Evolutionary conservation across 73 alveolate genomes (phyloP).

Genomic region (Effrenium voratum): DNA sequence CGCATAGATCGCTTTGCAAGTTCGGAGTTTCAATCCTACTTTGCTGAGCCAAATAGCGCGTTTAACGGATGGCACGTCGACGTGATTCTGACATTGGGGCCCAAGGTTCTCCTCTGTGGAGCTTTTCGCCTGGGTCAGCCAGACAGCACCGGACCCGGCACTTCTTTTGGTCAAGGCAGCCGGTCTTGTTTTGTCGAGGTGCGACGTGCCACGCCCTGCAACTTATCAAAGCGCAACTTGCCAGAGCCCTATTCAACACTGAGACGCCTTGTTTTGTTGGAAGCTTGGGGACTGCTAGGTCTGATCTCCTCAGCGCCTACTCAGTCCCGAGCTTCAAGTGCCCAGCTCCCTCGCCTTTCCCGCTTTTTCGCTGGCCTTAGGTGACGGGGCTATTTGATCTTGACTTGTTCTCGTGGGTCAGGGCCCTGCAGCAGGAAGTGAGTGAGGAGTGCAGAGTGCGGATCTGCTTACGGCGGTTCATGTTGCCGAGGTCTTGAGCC

Average conservation of each 20-base stretch:
- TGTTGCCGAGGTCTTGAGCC: slow-evolving; percentile 30
- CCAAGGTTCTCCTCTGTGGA: slow-evolving; percentile 52
- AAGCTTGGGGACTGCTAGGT: not conserved
- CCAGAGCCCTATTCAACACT: not conserved
- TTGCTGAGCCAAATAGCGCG: too few relatives aligned
- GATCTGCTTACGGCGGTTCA: not conserved
- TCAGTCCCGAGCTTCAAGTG: not conserved
- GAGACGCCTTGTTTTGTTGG: not conserved
- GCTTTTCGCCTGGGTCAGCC: slow-evolving; percentile 54
- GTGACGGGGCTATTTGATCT: slow-evolving; percentile 45
- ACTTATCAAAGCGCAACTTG: not conserved
- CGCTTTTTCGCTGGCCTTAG: not conserved
- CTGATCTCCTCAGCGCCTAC: slow-evolving; percentile 5
- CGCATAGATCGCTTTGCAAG: too few relatives aligned
- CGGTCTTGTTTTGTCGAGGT: too few relatives aligned
- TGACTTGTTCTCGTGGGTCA: slow-evolving; percentile 61
- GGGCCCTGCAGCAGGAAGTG: not conserved
- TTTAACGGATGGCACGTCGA: too few relatives aligned
- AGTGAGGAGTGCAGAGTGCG: not conserved
- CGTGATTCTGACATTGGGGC: not conserved
- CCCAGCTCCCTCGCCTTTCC: not conserved
- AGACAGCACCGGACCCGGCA: too few relatives aligned
- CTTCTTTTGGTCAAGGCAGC: too few relatives aligned
- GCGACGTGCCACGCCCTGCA: not conserved
- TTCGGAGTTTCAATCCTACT: too few relatives aligned